phyloP scores from a whole-genome alignment of 805 yeast species.

The Metschnikowia hibisci region DNA sequence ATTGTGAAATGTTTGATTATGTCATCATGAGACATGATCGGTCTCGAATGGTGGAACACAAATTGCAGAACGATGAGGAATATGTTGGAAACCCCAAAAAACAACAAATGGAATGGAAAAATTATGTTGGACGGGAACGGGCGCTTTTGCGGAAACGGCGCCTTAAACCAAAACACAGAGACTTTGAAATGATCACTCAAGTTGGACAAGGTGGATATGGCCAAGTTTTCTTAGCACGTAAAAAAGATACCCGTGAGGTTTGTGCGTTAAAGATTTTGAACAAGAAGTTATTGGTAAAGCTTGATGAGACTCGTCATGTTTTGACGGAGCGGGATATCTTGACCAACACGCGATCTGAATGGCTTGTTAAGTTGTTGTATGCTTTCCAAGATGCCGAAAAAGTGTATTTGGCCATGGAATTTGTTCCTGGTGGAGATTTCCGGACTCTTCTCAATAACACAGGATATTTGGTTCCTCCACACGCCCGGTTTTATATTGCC shows the following conservation, averaged over 20 bases:
- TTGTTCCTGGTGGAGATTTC: conserved; percentile 99
- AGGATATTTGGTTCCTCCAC: conserved; percentile 88
- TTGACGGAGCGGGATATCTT: conserved; percentile 93
- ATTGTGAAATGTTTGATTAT: conserved; percentile 93
- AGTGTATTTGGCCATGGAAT: conserved; percentile 96
- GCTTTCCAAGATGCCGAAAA: conserved; percentile 93
- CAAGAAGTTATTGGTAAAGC: conserved; percentile 77
- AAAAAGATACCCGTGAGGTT: conserved; percentile 89
- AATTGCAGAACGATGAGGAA: conserved; percentile 51
- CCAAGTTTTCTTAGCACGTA: conserved; percentile 93
- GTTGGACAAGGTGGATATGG: conserved; percentile 99
- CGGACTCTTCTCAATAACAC: conserved; percentile 92
- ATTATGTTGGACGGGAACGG: conserved; percentile 79
- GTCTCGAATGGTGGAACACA: conserved; percentile 61
- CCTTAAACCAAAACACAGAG: conserved; percentile 88
- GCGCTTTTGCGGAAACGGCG: conserved; percentile 83
- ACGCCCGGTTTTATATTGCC: conserved; percentile 89
- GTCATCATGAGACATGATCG: conserved; percentile 84
- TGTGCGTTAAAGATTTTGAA: conserved; percentile 92
- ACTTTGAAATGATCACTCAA: conserved; percentile 94
- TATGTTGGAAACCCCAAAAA: conserved; percentile 27
- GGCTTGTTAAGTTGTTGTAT: conserved; percentile 90
- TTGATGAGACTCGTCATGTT: conserved; percentile 94
- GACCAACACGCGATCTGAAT: conserved; percentile 92
- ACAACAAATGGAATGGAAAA: conserved; percentile 57